These are phyloP conservation scores for Coleophoma cylindrospora DNA, from an alignment of 2,329 filamentous ascomycete genomes.

Conservation along the genomic window DNA sequence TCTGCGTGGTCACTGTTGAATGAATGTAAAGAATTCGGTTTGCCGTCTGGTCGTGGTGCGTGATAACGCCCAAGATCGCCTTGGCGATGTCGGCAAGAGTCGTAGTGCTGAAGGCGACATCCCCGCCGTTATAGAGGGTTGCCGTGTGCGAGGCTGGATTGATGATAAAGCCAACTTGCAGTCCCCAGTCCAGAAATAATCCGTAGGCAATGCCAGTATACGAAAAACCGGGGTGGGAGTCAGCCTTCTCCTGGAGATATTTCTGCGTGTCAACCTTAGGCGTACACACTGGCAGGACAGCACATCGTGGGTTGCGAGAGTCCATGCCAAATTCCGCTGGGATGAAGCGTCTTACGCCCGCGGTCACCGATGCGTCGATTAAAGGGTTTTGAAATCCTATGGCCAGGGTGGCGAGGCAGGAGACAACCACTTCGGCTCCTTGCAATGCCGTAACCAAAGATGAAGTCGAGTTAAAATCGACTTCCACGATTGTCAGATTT, in stretches of 20 bases:
- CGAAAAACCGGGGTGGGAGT: conserved; percentile 21
- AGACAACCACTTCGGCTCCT: conserved; percentile 32
- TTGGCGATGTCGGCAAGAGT: conserved; percentile 38
- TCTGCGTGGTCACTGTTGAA: conserved; percentile 28
- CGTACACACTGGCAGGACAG: conserved; percentile 29
- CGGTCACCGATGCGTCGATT: conserved; percentile 32
- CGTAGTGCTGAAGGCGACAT: conserved; percentile 31
- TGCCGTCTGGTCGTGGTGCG: conserved; percentile 26
- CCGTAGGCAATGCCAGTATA: conserved; percentile 29
- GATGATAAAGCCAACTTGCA: conserved; percentile 25
- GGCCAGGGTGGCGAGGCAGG: conserved; percentile 23
- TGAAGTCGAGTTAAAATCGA: conserved; percentile 25
- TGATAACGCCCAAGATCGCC: conserved; percentile 35
- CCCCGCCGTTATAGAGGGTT: conserved; percentile 29
- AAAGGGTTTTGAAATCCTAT: conserved; percentile 26
- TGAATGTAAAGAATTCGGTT: conserved; percentile 32
- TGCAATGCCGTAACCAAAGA: conserved; percentile 27
- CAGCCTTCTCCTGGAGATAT: conserved; percentile 25
- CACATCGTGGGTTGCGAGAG: conserved; percentile 25
- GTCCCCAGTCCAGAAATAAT: conserved; percentile 31
- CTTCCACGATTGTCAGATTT: conserved; percentile 21
- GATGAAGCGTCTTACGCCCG: conserved; percentile 33
- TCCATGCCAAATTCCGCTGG: conserved; percentile 36
- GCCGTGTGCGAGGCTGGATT: conserved; percentile 23
- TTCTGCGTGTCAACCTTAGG: conserved; percentile 29